These are phyloP conservation scores for Furculomyces boomerangus DNA, from an alignment of 371 early-diverging fungal genomes.

Conservation along the genomic window DNA sequence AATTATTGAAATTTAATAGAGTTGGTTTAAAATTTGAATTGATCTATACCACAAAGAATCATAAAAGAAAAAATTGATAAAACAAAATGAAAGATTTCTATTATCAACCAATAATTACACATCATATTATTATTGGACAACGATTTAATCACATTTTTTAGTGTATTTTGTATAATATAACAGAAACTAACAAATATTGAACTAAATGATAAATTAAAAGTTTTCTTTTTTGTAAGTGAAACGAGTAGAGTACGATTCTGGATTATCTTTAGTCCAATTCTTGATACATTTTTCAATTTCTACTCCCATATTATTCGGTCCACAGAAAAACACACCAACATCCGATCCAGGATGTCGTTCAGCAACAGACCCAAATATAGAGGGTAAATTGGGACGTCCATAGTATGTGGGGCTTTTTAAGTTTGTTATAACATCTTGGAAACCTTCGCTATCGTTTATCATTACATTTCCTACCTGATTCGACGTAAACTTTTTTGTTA, in stretches of 20 bases:
- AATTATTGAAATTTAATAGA: no score
- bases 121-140: no score
- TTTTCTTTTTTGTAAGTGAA: constrained; percentile 27
- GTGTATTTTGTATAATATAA: no score
- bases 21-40: no score
- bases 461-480: constrained; percentile 33
- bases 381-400: constrained; percentile 40
- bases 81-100: no score
- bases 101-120: no score
- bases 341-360: constrained; percentile 34
- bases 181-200: neutral
- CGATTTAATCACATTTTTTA: no score
- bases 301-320: constrained; percentile 29
- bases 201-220: constrained; percentile 9
- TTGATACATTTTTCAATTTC: constrained; percentile 9
- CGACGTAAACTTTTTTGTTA: constrained; percentile 39
- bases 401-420: constrained; percentile 37
- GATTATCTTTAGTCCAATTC: constrained; percentile 9
- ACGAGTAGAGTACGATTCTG: constrained; percentile 16
- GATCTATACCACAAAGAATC: no score
- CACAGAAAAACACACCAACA: constrained; percentile 44
- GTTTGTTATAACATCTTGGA: constrained; percentile 35
- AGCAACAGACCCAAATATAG: constrained; percentile 30
- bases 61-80: no score
- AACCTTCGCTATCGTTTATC: constrained; percentile 27